phyloP scores from a whole-genome alignment of 129 eudicot genomes.

The Tagetes erecta region DNA sequence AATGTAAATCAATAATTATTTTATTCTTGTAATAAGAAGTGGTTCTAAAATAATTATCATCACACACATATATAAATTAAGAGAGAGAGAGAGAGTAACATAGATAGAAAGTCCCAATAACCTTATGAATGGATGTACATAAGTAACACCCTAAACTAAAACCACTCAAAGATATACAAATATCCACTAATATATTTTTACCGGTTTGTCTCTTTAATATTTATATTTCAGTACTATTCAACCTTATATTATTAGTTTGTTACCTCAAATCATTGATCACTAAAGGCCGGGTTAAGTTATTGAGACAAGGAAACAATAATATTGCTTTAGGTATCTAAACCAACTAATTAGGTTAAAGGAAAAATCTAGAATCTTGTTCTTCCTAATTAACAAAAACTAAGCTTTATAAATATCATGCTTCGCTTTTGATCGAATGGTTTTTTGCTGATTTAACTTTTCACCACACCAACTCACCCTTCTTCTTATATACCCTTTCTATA shows the following conservation, averaged over 20 bases:
- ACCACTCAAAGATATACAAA: no score
- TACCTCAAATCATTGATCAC: not conserved
- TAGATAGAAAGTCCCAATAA: no score
- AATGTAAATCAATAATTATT: no score
- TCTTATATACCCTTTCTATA: not conserved
- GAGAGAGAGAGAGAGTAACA: no score
- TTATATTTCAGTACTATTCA: not conserved
- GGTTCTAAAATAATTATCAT: no score
- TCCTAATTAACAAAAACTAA: conserved; percentile 14
- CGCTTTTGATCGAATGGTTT: conserved; percentile 22
- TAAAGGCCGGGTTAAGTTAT: not conserved
- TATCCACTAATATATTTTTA: no score
- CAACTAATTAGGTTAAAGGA: conserved; percentile 18
- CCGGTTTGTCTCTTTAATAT: no score
- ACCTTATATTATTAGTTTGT: not conserved
- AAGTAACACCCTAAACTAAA: no score
- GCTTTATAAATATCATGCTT: conserved; percentile 20
- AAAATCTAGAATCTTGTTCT: conserved; percentile 33
- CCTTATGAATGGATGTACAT: no score
- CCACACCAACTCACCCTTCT: conserved; percentile 23
- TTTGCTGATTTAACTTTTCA: conserved; percentile 26
- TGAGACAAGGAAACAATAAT: conserved; percentile 12
- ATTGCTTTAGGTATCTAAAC: conserved; percentile 17
- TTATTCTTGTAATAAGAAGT: no score
- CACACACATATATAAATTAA: no score